Percentiles rank a stretch among this genome's conserved stretches.
phyloP scores from a whole-genome alignment of 2,329 filamentous ascomycete genomes.

The Alternaria ventricosa region DNA sequence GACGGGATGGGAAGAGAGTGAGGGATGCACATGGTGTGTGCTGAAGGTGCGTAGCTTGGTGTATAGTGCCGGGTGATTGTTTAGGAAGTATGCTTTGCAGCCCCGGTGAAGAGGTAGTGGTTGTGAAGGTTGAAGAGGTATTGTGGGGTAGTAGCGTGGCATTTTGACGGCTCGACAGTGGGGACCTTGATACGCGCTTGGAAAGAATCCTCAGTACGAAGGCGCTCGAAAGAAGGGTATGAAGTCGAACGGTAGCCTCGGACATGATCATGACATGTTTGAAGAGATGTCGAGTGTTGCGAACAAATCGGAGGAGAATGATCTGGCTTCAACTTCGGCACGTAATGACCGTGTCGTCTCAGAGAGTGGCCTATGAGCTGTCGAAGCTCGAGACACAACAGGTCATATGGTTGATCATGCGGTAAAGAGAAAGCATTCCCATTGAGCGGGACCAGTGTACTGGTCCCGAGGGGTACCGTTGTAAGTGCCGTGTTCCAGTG shows the following conservation, averaged over 20 bases:
- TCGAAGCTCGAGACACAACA: not conserved
- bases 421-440: not conserved
- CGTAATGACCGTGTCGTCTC: not conserved
- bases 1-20: not conserved
- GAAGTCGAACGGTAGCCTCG: not conserved
- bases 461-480: not conserved
- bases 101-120: not conserved
- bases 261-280: not conserved
- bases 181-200: not conserved
- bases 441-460: not conserved
- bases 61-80: not conserved
- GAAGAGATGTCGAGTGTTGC: not conserved
- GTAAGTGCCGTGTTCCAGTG: not conserved
- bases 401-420: not conserved
- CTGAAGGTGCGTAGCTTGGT: not conserved
- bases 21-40: not conserved
- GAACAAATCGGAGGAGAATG: not conserved
- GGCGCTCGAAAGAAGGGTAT: not conserved
- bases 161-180: not conserved
- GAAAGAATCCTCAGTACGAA: not conserved
- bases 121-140: not conserved
- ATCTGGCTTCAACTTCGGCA: not conserved
- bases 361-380: not conserved
- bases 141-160: not conserved
- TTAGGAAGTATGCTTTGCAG: not conserved